Evolutionary conservation across 2,329 filamentous ascomycete genomes (phyloP).

Genomic region (Fusarium miscanthi): DNA sequence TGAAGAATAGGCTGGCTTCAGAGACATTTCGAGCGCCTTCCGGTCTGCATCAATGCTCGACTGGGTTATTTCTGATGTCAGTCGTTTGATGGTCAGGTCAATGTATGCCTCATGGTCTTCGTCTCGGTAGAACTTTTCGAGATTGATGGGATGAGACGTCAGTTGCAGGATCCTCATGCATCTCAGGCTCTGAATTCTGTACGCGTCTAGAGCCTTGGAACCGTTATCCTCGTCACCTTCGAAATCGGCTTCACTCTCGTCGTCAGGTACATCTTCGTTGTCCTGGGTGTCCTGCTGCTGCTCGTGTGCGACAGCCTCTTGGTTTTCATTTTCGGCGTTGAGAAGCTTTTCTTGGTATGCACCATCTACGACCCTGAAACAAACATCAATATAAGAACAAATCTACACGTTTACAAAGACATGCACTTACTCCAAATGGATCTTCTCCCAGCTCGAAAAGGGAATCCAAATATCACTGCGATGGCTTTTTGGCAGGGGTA

Average conservation of each 20-base stretch:
- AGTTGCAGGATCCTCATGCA: constrained; percentile 31
- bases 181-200: neutral
- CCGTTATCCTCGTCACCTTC: neutral
- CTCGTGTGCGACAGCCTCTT: neutral
- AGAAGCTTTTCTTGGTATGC: neutral
- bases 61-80: neutral
- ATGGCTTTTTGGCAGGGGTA: neutral
- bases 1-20: neutral
- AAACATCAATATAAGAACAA: fast-evolving
- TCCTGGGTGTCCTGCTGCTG: fast-evolving
- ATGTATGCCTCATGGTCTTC: neutral
- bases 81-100: neutral
- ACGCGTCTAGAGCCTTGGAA: fast-evolving
- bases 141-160: constrained; percentile 44
- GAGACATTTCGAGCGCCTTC: fast-evolving
- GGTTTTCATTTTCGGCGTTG: fast-evolving
- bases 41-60: fast-evolving
- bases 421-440: neutral
- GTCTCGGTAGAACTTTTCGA: constrained; percentile 44
- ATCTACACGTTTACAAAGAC: fast-evolving
- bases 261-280: fast-evolving
- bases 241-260: neutral
- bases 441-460: fast-evolving
- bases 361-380: neutral
- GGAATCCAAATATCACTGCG: neutral